These are phyloP conservation scores for Alternaria infectoria DNA, from an alignment of 2,329 filamentous ascomycete genomes.

Conservation along the genomic window DNA sequence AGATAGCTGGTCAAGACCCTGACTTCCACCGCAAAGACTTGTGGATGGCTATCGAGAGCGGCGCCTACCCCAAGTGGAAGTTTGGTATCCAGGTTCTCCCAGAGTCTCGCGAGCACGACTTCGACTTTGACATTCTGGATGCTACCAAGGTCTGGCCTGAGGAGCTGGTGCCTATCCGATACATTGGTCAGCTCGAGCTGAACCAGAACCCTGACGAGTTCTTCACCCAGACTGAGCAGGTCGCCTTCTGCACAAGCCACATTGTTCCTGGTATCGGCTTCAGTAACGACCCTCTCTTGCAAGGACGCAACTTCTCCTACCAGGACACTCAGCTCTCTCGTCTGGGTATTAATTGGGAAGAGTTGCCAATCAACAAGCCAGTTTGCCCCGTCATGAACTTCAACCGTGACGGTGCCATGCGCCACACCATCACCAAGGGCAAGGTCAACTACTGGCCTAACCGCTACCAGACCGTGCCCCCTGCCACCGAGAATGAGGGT, in stretches of 20 bases:
- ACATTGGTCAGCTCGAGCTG: conserved; percentile 79
- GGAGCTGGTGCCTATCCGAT: conserved; percentile 74
- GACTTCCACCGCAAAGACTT: conserved; percentile 85
- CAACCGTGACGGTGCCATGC: conserved; percentile 75
- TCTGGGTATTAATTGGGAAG: conserved; percentile 76
- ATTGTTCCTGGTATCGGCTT: conserved; percentile 80
- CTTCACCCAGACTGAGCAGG: conserved; percentile 83
- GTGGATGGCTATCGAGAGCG: conserved; percentile 73
- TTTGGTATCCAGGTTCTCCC: conserved; percentile 81
- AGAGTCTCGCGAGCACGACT: conserved; percentile 74
- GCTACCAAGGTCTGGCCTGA: conserved; percentile 88
- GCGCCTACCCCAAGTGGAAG: conserved; percentile 76
- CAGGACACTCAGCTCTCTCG: conserved; percentile 73
- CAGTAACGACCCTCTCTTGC: conserved; percentile 75
- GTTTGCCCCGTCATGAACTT: conserved; percentile 77
- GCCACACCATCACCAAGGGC: conserved; percentile 75
- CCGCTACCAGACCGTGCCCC: conserved; percentile 67
- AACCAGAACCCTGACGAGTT: conserved; percentile 82
- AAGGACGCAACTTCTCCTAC: conserved; percentile 75
- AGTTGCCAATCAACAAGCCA: conserved; percentile 78
- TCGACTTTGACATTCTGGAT: conserved; percentile 85
- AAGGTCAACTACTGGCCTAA: conserved; percentile 83
- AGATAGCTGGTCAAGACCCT: conserved; percentile 68
- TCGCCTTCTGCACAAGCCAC: conserved; percentile 81
- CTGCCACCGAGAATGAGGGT: conserved; percentile 66